Percentiles rank a stretch among this genome's conserved stretches.
Evolutionary conservation across 306 rosid genomes (phyloP).

Genomic region (Trifolium fragiferum): DNA sequence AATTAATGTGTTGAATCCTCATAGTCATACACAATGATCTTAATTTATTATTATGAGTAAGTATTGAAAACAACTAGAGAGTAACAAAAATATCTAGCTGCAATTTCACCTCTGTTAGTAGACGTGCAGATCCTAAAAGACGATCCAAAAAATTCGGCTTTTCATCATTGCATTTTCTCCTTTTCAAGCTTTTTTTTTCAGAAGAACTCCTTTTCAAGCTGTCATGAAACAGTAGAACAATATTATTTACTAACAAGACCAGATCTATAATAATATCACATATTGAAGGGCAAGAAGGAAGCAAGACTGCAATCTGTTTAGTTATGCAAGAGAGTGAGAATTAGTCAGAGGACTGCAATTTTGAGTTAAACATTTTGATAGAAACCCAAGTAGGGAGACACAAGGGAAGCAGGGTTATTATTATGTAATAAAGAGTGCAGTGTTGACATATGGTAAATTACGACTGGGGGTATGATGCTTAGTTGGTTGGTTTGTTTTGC

Average conservation of each 20-base stretch:
- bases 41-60: not conserved
- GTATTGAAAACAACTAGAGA: not conserved
- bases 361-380: too few relatives aligned
- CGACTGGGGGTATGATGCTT: too few relatives aligned
- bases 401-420: too few relatives aligned
- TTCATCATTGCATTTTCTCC: slow-evolving; percentile 69
- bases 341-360: slow-evolving; percentile 1
- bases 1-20: slow-evolving; percentile 9
- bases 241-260: slow-evolving; percentile 11
- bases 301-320: not conserved
- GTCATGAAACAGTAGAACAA: slow-evolving; percentile 36
- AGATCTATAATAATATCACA: not conserved
- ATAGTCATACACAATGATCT: slow-evolving; percentile 9
- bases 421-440: too few relatives aligned
- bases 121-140: slow-evolving; percentile 77
- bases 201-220: slow-evolving; percentile 73
- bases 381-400: too few relatives aligned
- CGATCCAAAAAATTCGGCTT: slow-evolving; percentile 77
- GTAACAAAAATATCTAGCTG: slow-evolving; percentile 29
- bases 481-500: too few relatives aligned
- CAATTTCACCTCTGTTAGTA: slow-evolving; percentile 69
- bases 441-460: too few relatives aligned
- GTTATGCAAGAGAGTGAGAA: slow-evolving; percentile 22
- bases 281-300: not conserved
- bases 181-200: slow-evolving; percentile 61